Base-by-base conservation (phyloP, 2,329 filamentous ascomycete genomes). In the Dothideomycetes sp. region DNA sequence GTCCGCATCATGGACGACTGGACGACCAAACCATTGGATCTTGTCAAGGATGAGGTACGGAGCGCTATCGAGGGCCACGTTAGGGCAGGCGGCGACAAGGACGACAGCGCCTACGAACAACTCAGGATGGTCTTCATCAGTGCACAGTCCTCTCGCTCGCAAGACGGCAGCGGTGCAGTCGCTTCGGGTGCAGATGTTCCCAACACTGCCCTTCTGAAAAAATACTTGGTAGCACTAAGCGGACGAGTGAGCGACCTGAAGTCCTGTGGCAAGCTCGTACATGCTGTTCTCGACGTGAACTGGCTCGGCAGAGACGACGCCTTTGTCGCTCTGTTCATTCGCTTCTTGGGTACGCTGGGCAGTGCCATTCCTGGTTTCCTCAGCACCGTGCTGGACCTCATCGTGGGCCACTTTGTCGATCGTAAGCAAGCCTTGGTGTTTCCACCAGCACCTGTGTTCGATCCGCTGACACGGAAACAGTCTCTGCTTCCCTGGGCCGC, bases 281-380 rank as follows among this genome's bases (percentile, higher is more conserved):
- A 73, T 46, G 69, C 74, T 7, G 62, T 78, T 8, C 58, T 80
- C 44, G 64, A 71, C 47, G 73, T 73, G 46, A 67, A 72, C 51
- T 81, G 77, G 77, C 61, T 79, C 25, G 74, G 73, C 31, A 68
- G 76, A 43, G 74, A 79, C 46, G 73, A 77, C 44, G 60, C 64
- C 13, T 80, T 78, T 52, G 67, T 75, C 33, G 67, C 65, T 45
- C 58, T 73, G 5, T 80, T 72, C 57, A 65, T 70, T 41, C 62
- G 69, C 28, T 73, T 80, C 44, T 53, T 80, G 35, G 69, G 70
- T 18, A 72, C 71, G 36, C 66, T 98, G 32, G 78, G 87, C 38
- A 93, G 84, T 45, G 82, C 87, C 1, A 85, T 95, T 54, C 81
- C 84, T 31, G 79, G 76, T 11, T 93, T 85, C 61, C 74, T 93